Evolutionary conservation across 129 eudicot genomes (phyloP), one percentile per base, ranked within the genome.

Genomic region (Apium graveolens): DNA sequence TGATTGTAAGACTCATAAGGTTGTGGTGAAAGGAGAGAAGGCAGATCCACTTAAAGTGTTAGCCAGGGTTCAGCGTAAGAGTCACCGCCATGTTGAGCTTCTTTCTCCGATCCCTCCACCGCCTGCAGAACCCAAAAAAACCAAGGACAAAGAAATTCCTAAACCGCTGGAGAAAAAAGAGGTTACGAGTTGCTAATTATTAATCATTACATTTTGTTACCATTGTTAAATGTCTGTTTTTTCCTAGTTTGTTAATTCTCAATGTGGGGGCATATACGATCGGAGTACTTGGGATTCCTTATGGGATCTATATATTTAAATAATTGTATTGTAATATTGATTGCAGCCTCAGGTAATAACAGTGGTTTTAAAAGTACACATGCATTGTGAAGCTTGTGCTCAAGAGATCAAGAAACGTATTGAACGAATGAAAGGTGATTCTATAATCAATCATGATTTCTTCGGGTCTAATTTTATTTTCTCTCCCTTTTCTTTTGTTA

Each of bases 11-110:
- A 84, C 90, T 21, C 90, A 89, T 71, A 95, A 90, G 78, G 98
- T 95, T 35, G 94, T 90, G 27, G 96, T 91, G 80, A 91, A 90
- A 78, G 98, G 97, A n/a, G 98, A 95, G 80, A 95, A 90, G 70
- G 98, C 97, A 81, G 97, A 95, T 90, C 98, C 98, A 16, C 32
- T 87, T 34, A 95, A 91, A 79, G 97, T 95, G 27, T 76, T 90
- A 31, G 99, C 86, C 63, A 82, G 97, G 79, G 83, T 96, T 0
- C 97, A 92, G 88, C 86, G 84, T 82, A 96, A 96, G 83, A 95
- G 91, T 75, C 97, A 92, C 87, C 93, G 99, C 55, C 87, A 92
- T 37, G 99, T 96, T 12, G 97, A 92, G 85, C 90, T 96, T 27
- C 89, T 96, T 65, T 96, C 99, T 66, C 97, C 97, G 42, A 81